These are phyloP conservation scores for Inonotus obliquus DNA, from an alignment of 1,284 basidiomycete species.

Conservation along the genomic window DNA sequence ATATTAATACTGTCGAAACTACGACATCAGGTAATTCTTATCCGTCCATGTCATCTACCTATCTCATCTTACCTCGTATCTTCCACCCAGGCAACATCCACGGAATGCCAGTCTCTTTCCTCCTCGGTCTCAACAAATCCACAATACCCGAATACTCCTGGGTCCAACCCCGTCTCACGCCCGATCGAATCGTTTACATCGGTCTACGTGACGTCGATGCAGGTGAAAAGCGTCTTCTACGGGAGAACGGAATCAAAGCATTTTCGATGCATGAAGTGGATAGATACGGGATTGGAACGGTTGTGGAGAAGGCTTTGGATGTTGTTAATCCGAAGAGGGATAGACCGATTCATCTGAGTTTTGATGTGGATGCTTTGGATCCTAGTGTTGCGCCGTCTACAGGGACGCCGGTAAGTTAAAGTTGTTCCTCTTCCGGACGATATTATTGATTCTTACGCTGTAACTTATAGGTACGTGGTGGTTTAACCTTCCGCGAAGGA, in stretches of 20 bases:
- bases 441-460: no score
- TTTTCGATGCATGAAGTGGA: conserved; percentile 99
- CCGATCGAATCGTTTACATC: conserved; percentile 86
- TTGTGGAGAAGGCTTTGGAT: conserved; percentile 94
- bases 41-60: conserved; percentile 25
- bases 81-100: conserved; percentile 81
- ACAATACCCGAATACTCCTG: conserved; percentile 67
- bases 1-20: conserved; percentile 89
- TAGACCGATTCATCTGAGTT: conserved; percentile 90
- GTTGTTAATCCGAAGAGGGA: conserved; percentile 84
- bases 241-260: conserved; percentile 85
- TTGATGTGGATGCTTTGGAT: conserved; percentile 95
- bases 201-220: conserved; percentile 92
- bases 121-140: conserved; percentile 62
- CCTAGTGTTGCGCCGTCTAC: conserved; percentile 93
- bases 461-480: conserved; percentile 91
- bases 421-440: background rate
- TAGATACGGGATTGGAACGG: conserved; percentile 91
- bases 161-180: conserved; percentile 69
- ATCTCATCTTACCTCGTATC: conserved; percentile 6
- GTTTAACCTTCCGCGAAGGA: conserved; percentile 95
- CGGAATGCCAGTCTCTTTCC: conserved; percentile 97
- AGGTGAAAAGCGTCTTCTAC: conserved; percentile 87
- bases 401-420: conserved; percentile 66
- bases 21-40: conserved; percentile 64